Percentiles rank a stretch among this genome's conserved stretches.
Conservation (phyloP, 768 basidiomycete genomes). For the Tylopilus vinaceipallidus region DNA sequence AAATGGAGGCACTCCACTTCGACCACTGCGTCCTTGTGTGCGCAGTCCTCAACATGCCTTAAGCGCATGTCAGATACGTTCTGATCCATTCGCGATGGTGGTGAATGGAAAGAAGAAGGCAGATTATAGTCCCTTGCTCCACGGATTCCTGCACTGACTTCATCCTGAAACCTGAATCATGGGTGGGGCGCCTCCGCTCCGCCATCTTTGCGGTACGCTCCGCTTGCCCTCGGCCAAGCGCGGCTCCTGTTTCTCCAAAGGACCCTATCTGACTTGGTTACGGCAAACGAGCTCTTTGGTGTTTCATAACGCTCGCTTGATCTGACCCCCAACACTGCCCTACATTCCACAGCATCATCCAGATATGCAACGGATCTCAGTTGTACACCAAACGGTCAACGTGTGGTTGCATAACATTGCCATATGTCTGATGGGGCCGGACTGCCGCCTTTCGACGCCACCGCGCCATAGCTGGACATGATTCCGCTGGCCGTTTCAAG, state of each 20-base stretch:
- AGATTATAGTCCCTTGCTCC: not conserved
- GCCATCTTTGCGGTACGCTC: slow-evolving; percentile 1
- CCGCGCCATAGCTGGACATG: slow-evolving; percentile 10
- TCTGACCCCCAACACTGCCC: slow-evolving; percentile 17
- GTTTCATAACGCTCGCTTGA: slow-evolving; percentile 5
- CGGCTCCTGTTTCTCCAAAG: not conserved
- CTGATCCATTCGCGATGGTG: not conserved
- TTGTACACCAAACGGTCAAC: slow-evolving; percentile 4
- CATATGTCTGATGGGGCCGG: slow-evolving; percentile 6
- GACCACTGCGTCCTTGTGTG: not conserved
- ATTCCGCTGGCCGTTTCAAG: slow-evolving; percentile 15
- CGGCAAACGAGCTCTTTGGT: not conserved
- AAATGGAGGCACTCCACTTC: slow-evolving; percentile 2
- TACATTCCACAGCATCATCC: not conserved
- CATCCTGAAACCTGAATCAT: not conserved
- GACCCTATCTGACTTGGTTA: slow-evolving; percentile 1
- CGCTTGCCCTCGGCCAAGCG: not conserved
- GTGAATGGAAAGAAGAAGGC: not conserved
- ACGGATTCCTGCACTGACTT: not conserved
- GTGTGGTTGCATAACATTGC: slow-evolving; percentile 1
- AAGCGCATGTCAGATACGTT: not conserved
- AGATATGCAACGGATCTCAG: slow-evolving; percentile 5
- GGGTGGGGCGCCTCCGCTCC: not conserved
- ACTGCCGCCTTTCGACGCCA: slow-evolving; percentile 11
- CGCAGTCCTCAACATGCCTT: slow-evolving; percentile 1